Percentiles rank a stretch among this genome's conserved stretches.
These are phyloP conservation scores for Wolfiporia cocos DNA, from an alignment of 1,284 basidiomycete species.

Conservation along the genomic window DNA sequence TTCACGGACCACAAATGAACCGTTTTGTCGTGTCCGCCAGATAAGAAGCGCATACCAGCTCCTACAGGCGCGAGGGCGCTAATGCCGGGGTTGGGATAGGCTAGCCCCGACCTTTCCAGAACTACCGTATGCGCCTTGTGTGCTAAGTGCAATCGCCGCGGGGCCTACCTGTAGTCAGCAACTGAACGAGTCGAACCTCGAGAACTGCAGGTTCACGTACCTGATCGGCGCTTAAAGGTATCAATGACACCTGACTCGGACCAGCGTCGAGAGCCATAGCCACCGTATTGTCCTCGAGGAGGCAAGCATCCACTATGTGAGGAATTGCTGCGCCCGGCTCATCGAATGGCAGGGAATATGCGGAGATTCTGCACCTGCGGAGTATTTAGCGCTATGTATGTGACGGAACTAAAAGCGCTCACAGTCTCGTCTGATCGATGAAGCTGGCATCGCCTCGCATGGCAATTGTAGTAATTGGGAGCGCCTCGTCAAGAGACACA, in stretches of 20 bases:
- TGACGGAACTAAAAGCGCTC: conserved; percentile 12
- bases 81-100: conserved; percentile 29
- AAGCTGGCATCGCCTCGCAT: conserved; percentile 49
- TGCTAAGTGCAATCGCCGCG: conserved; percentile 22
- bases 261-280: conserved; percentile 38
- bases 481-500: conserved; percentile 25
- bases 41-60: conserved; percentile 31
- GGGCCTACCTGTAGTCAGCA: conserved; percentile 3
- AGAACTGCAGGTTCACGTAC: conserved; percentile 11
- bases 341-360: conserved; percentile 36
- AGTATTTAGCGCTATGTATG: conserved; percentile 9
- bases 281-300: conserved; percentile 31
- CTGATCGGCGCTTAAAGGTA: conserved; percentile 26
- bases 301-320: conserved; percentile 33
- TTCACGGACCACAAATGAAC: conserved; percentile 33
- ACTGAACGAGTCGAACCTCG: conserved; percentile 5
- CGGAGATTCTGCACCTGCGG: conserved; percentile 30
- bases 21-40: conserved; percentile 38
- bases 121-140: conserved; percentile 22
- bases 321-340: conserved; percentile 21
- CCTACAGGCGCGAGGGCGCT: conserved; percentile 32
- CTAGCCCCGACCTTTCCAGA: conserved; percentile 15
- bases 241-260: conserved; percentile 34
- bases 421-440: conserved; percentile 32
- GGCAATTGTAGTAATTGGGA: conserved; percentile 39